Conservation (phyloP, 2,329 filamentous ascomycete species). For the Aspergillus ochraceoroseus region DNA sequence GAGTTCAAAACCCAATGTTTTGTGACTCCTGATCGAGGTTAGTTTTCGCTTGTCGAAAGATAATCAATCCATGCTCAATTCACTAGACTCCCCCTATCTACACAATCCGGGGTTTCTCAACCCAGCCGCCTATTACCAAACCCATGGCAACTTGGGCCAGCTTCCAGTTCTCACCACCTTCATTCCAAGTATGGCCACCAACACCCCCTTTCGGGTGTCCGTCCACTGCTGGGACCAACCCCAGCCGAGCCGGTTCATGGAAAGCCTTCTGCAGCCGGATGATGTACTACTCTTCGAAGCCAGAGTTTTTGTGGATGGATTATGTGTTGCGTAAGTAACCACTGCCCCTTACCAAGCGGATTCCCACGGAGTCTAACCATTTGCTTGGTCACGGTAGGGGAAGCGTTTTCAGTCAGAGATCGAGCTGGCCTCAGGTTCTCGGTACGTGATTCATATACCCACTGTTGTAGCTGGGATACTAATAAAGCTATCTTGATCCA, state of each 20-base stretch:
- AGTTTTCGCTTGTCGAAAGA: too few species aligned
- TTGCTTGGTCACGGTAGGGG: constrained; percentile 47
- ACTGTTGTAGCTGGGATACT: too few species aligned
- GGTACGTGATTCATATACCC: constrained; percentile 39
- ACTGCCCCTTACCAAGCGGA: background rate
- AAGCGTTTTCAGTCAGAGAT: constrained; percentile 51
- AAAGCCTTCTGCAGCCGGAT: constrained; percentile 52
- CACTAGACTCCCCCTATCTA: constrained; percentile 51
- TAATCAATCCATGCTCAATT: too few species aligned
- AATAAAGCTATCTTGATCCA: constrained; percentile 11
- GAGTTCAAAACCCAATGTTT: constrained; percentile 79
- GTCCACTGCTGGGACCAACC: constrained; percentile 68
- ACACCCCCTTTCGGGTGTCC: constrained; percentile 63
- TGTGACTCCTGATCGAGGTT: constrained; percentile 52
- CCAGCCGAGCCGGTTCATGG: constrained; percentile 54
- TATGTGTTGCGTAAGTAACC: constrained; percentile 54
- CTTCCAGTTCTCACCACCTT: constrained; percentile 68
- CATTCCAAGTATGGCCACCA: constrained; percentile 58
- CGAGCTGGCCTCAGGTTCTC: constrained; percentile 52
- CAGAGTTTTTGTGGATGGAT: constrained; percentile 64
- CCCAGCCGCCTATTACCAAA: constrained; percentile 23
- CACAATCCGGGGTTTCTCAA: constrained; percentile 43
- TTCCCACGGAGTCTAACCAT: constrained; percentile 1
- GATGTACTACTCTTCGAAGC: constrained; percentile 60
- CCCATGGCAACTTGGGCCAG: constrained; percentile 31